Conservation (phyloP, 2,329 filamentous ascomycete genomes). For the Periconia sp. region DNA sequence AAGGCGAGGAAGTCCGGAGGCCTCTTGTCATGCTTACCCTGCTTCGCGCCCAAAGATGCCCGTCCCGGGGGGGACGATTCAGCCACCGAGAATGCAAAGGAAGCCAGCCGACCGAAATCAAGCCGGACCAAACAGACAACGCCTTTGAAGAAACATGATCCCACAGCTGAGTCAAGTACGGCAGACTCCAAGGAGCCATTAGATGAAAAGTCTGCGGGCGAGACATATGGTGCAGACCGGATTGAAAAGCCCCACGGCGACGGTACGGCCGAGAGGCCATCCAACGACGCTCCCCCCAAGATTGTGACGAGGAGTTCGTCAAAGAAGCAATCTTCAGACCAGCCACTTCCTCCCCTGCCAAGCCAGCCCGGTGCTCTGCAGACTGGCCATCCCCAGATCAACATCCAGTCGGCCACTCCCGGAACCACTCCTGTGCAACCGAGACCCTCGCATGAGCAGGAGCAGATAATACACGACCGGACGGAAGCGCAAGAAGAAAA, state of each 20-base stretch:
- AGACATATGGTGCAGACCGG: slow-evolving; percentile 25
- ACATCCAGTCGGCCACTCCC: slow-evolving; percentile 55
- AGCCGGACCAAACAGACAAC: slow-evolving; percentile 58
- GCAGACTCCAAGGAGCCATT: slow-evolving; percentile 53
- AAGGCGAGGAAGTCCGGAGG: slow-evolving; percentile 50
- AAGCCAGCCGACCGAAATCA: slow-evolving; percentile 44
- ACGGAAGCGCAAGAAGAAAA: slow-evolving; percentile 55
- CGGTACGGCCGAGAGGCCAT: slow-evolving; percentile 29
- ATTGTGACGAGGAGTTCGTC: slow-evolving; percentile 41
- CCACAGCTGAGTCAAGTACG: slow-evolving; percentile 51
- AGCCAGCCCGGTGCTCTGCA: slow-evolving; percentile 40
- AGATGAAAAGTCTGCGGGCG: slow-evolving; percentile 50
- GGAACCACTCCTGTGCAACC: slow-evolving; percentile 43
- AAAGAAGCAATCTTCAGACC: slow-evolving; percentile 37
- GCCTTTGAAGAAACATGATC: slow-evolving; percentile 49
- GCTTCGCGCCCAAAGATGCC: slow-evolving; percentile 69
- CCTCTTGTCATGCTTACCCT: slow-evolving; percentile 64
- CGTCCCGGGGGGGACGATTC: slow-evolving; percentile 49
- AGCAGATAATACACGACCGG: slow-evolving; percentile 55
- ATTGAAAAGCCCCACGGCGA: slow-evolving; percentile 29
- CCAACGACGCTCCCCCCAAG: slow-evolving; percentile 29
- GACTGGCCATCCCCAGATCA: slow-evolving; percentile 46
- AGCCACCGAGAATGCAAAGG: slow-evolving; percentile 55
- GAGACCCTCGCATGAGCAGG: slow-evolving; percentile 44
- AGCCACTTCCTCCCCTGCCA: slow-evolving; percentile 34